Evolutionary conservation across 306 rosid species (phyloP), one percentile per base, ranked within the genome.

Genomic region (Prinsepia uniflora): DNA sequence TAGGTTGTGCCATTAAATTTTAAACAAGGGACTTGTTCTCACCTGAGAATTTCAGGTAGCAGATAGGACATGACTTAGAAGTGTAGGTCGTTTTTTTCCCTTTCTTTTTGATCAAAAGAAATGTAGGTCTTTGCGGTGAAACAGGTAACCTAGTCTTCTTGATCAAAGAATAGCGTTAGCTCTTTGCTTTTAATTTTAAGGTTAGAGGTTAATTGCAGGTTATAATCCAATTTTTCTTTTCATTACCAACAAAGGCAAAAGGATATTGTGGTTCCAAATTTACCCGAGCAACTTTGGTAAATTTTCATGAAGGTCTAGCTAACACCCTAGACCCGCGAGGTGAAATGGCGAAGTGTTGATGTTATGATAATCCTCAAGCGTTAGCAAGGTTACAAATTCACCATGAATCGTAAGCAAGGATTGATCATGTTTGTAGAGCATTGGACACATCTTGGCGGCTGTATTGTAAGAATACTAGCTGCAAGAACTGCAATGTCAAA

Each of bases 1-100:
- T 48, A 54, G 79, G 71, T 65, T 67, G 74, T 85, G 83, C 76
- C 80, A 73, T 64, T 73, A 67, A 70, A 62, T 75, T 71, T 54
- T 72, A 72, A 50, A 69, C 63, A 44, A 68, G 63, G 57, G 67
- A 42, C 39, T 56, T 30, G 4, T 6, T 10, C 20, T 55, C 70
- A 49, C 39, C 4, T 12, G 22, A 36, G 58, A 34, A 6, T 4
- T 9, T 66, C 17, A 8, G 40, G 46, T 56, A 56, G 74, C 24
- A 11, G 74, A 10, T 57, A 15, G 56, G 74, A 70, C 74, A 56
- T 70, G 44, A 17, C 17, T 55, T 70, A 70, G 74, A 70, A 68
- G 15, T 22, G 66, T 57, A 56, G 56, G 44, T 70, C 5, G 8
- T 5, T 7, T 14, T 6, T 59, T 13, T 13, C 9, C 24, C 22